Evolutionary conservation across 2,329 filamentous ascomycete genomes (phyloP).

Genomic region (Neospermospora avenae): DNA sequence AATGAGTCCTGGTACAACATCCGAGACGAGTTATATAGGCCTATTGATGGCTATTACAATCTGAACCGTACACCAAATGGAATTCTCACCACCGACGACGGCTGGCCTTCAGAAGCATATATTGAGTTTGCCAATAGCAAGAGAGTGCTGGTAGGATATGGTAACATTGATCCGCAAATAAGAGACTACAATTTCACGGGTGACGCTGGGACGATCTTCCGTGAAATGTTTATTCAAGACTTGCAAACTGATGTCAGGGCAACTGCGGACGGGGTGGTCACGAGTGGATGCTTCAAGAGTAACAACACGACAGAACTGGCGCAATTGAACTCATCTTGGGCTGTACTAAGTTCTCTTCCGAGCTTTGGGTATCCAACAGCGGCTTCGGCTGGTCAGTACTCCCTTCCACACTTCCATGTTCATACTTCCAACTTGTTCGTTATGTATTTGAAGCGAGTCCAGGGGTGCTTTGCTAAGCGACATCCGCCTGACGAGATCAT

Average conservation of each 20-base stretch:
- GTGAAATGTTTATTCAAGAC: slow-evolving; percentile 42
- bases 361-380: slow-evolving; percentile 31
- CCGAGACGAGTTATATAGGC: slow-evolving; percentile 39
- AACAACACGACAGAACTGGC: slow-evolving; percentile 40
- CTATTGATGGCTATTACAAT: slow-evolving; percentile 51
- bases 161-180: slow-evolving; percentile 55
- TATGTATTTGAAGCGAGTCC: neutral
- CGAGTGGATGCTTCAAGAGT: slow-evolving; percentile 52
- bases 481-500: neutral
- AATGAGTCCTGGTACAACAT: slow-evolving; percentile 56
- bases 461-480: neutral
- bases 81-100: slow-evolving; percentile 49
- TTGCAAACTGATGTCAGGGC: slow-evolving; percentile 34
- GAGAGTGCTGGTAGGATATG: slow-evolving; percentile 54
- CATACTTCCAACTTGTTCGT: neutral
- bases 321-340: slow-evolving; percentile 52
- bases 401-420: neutral
- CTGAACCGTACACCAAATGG: slow-evolving; percentile 29
- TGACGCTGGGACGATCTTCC: slow-evolving; percentile 52
- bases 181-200: slow-evolving; percentile 48
- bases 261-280: slow-evolving; percentile 40
- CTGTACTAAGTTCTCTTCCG: slow-evolving; percentile 35
- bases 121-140: slow-evolving; percentile 52
- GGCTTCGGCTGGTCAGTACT: slow-evolving; percentile 20
- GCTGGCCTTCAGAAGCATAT: slow-evolving; percentile 61